Base-by-base conservation (phyloP, 257 asterid genomes). In the Datura wrightii region DNA sequence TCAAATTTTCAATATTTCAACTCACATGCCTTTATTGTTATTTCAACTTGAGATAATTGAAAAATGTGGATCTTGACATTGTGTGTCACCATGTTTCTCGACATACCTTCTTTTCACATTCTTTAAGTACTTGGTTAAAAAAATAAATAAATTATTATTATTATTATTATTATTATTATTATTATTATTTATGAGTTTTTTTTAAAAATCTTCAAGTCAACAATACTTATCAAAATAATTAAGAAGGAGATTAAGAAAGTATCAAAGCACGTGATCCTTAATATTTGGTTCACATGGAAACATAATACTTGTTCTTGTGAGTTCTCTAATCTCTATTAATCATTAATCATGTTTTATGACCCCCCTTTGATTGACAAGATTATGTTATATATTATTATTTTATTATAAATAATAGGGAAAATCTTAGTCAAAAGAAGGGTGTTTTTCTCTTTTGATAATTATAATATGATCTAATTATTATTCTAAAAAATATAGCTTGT, bases 161-260 rank as follows among this genome's bases (percentile, higher is more conserved):
- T 39, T 39, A 53, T 53, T 50, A 50, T 53, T 53, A 11, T 53
- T 10, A 53, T 53, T 54, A 59, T 0, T n/a, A n/a, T 44, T 1
- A 44, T 72, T 46, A 63, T 65, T 76, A 13, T 48, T 54, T 58
- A 48, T 50, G 10, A 13, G 16, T 80, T 60, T 74, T 62, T 39
- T 3, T 67, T 67, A 52, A n/a, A n/a, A n/a, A 1, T 34, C 53
- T 86, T 19, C 62, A 79, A 88, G 93, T 90, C 90, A 85, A 88
- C 62, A 46, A 66, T 76, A 15, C 62, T 66, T 62, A 3, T 19
- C 71, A 74, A 78, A 24, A 24, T 24, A 24, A 36, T 69, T 34
- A 18, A 79, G 16, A 52, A 59, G 80, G 19, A 53, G 76, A 74
- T 62, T 78, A 37, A 36, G 79, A 84, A 82, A 83, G 87, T 52